A percentile compares a stretch with the other conserved stretches of the same genome.
phyloP scores from a whole-genome alignment of 805 yeast species.

The Blastobotrys americana region DNA sequence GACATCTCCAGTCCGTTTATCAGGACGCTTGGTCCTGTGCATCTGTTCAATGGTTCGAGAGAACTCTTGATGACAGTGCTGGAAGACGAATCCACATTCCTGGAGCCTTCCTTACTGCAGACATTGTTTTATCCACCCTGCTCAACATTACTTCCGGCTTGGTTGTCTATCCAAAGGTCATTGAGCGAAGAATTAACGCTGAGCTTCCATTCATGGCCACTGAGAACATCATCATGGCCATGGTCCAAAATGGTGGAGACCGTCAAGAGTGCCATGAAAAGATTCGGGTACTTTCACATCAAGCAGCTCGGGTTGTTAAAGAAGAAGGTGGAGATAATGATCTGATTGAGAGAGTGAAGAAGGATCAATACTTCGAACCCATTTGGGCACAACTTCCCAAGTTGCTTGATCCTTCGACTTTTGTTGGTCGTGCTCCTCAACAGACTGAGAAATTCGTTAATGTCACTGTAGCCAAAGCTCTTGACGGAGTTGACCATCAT shows the following conservation, averaged over 20 bases:
- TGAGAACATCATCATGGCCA: conserved; percentile 98
- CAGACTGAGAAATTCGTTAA: conserved; percentile 91
- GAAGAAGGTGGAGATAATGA: conserved; percentile 99
- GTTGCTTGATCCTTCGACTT: conserved; percentile 84
- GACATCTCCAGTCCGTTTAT: conserved; percentile 88
- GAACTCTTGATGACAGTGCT: conserved; percentile 97
- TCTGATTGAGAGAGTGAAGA: conserved; percentile 77
- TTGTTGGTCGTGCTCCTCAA: conserved; percentile 97
- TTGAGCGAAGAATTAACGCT: conserved; percentile 87
- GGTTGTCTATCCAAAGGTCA: conserved; percentile 97
- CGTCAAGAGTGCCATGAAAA: conserved; percentile 98
- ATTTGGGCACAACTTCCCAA: conserved; percentile 76
- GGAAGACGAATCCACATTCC: conserved; percentile 96
- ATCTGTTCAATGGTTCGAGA: conserved; percentile 98
- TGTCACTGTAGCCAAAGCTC: conserved; percentile 76
- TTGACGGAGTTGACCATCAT: conserved; percentile 53
- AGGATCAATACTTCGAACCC: conserved; percentile 77
- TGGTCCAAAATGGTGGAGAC: conserved; percentile 96
- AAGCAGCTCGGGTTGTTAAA: conserved; percentile 95
- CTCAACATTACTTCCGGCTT: conserved; percentile 89
- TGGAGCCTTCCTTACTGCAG: conserved; percentile 93
- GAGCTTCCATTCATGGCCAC: conserved; percentile 99
- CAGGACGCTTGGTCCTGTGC: conserved; percentile 95
- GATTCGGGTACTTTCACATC: conserved; percentile 93
- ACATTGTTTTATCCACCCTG: conserved; percentile 81